phyloP scores from a whole-genome alignment of 2,329 filamentous ascomycete genomes.

The Blastomyces emzantsi region DNA sequence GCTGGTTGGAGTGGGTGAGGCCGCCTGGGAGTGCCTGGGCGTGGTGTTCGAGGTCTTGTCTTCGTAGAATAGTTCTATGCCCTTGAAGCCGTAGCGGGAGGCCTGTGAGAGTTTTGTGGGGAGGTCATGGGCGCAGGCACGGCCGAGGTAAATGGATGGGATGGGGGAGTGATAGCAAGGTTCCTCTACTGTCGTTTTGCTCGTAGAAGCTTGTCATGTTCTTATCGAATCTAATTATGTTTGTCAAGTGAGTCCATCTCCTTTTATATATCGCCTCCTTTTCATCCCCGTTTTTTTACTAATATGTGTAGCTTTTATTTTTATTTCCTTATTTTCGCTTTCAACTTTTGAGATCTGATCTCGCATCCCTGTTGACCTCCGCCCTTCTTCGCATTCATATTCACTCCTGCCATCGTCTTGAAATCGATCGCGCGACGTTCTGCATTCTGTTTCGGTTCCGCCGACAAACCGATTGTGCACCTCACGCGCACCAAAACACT shows the following conservation, averaged over 20 bases:
- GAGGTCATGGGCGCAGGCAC: slow-evolving; percentile 60
- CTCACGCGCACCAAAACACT: neutral
- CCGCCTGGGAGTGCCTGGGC: slow-evolving; percentile 41
- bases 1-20: slow-evolving; percentile 34
- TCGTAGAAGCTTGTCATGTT: neutral
- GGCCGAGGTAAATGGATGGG: slow-evolving; percentile 67
- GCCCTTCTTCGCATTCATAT: neutral
- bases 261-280: too few species aligned
- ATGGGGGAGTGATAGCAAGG: slow-evolving; percentile 37
- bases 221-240: too few species aligned
- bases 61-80: slow-evolving; percentile 70
- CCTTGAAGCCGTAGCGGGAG: slow-evolving; percentile 53
- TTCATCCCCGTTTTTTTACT: too few species aligned
- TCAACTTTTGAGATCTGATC: neutral
- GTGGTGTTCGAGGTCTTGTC: slow-evolving; percentile 63
- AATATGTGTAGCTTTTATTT: too few species aligned
- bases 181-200: neutral
- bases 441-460: too few species aligned
- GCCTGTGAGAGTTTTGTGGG: slow-evolving; percentile 60
- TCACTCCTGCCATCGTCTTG: neutral
- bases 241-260: neutral
- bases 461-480: neutral
- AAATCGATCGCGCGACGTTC: neutral
- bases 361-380: neutral
- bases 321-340: neutral